phyloP scores from a whole-genome alignment of 148 eudicot genomes.

The Gaultheria prostrata region DNA sequence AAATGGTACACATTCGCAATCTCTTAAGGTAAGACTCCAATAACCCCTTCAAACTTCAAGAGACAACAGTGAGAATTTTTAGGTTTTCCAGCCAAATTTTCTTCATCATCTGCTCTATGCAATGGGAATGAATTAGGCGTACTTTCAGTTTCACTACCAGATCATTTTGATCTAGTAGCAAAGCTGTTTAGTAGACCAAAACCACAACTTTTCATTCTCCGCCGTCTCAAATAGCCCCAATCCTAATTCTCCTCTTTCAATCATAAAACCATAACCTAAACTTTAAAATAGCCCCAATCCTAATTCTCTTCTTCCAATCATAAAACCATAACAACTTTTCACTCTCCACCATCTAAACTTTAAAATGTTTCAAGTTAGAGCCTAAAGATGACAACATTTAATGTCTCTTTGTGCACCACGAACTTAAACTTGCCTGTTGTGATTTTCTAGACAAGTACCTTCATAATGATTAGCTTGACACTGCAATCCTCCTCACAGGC shows the following conservation, averaged over 20 bases:
- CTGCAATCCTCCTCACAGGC: constrained; percentile 57
- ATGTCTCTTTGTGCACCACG: not conserved
- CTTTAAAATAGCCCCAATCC: not conserved
- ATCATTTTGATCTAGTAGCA: too few relatives aligned
- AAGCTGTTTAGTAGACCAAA: not conserved
- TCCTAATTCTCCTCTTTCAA: not conserved
- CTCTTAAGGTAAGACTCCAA: not conserved
- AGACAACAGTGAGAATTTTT: too few relatives aligned
- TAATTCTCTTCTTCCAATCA: not conserved
- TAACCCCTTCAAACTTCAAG: not conserved
- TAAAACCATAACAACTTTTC: not conserved
- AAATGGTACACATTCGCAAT: not conserved
- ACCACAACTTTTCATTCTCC: not conserved
- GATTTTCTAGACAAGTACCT: constrained; percentile 44
- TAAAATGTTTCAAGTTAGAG: not conserved
- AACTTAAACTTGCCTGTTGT: not conserved
- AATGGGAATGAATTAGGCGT: not conserved
- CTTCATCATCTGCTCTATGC: not conserved
- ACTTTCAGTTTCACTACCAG: too few relatives aligned
- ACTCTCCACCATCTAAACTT: not conserved
- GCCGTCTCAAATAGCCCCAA: not conserved
- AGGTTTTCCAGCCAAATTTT: not conserved
- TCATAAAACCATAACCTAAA: not conserved
- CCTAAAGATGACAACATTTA: not conserved
- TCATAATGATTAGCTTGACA: constrained; percentile 73